phyloP scores from a whole-genome alignment of 208 protist species.

The Crithidia fasciculata region DNA sequence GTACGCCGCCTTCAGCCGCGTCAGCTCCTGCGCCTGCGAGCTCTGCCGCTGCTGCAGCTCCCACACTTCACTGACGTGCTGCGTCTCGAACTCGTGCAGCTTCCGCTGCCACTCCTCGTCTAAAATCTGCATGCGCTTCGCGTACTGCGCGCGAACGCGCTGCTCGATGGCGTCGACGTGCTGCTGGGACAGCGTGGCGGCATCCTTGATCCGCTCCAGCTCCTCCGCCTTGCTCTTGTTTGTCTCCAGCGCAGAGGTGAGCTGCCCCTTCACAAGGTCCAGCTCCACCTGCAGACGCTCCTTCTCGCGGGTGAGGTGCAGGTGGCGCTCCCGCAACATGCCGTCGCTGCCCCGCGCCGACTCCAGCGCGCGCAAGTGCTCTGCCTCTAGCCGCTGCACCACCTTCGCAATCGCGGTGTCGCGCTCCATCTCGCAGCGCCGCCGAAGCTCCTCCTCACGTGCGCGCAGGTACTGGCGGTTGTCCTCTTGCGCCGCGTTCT shows the following conservation, averaged over 20 bases:
- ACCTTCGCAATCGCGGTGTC: slow-evolving; percentile 75
- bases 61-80: slow-evolving; percentile 61
- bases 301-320: slow-evolving; percentile 64
- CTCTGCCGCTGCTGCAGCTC: slow-evolving; percentile 55
- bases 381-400: slow-evolving; percentile 64
- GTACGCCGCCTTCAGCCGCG: slow-evolving; percentile 40
- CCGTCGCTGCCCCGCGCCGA: slow-evolving; percentile 60
- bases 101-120: slow-evolving; percentile 76
- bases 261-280: slow-evolving; percentile 67
- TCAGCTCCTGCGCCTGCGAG: slow-evolving; percentile 40
- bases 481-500: slow-evolving; percentile 53
- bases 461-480: slow-evolving; percentile 55
- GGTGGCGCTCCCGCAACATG: slow-evolving; percentile 65
- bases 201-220: slow-evolving; percentile 44
- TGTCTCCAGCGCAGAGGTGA: slow-evolving; percentile 44
- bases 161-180: slow-evolving; percentile 63
- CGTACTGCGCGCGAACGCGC: slow-evolving; percentile 53
- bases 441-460: slow-evolving; percentile 67
- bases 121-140: slow-evolving; percentile 53
- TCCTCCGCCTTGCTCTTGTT: slow-evolving; percentile 57
- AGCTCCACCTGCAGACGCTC: slow-evolving; percentile 77
- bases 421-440: slow-evolving; percentile 70
- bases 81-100: slow-evolving; percentile 64
- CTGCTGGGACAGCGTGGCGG: slow-evolving; percentile 49
- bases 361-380: slow-evolving; percentile 64